These are phyloP conservation scores for Podospora pseudoanserina DNA, from an alignment of 495 filamentous ascomycete species.

Conservation along the genomic window DNA sequence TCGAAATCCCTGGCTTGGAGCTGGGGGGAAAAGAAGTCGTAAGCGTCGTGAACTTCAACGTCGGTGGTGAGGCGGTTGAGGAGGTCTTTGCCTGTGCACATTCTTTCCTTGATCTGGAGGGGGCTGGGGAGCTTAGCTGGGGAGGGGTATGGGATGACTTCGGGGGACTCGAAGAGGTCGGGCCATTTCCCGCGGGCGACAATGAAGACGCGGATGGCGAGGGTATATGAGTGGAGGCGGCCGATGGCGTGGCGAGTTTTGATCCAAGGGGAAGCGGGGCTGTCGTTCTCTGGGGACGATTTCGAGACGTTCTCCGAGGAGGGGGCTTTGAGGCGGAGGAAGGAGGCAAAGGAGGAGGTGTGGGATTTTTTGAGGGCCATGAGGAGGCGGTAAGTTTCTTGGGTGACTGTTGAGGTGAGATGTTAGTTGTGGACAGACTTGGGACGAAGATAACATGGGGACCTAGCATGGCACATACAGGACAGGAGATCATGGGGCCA, in stretches of 20 bases:
- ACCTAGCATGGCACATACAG: neutral
- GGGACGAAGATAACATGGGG: neutral
- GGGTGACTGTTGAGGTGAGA: neutral
- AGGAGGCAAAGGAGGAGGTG: neutral
- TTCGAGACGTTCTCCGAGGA: neutral
- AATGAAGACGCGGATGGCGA: constrained; percentile 13
- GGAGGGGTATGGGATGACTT: constrained; percentile 16
- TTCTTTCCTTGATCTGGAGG: neutral
- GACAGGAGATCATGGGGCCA: too few relatives aligned
- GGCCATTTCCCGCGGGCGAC: constrained; percentile 17
- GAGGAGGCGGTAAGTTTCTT: neutral
- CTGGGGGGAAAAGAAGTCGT: neutral
- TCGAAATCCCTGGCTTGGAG: constrained; percentile 12
- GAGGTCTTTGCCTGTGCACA: constrained; percentile 9
- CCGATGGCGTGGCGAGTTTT: constrained; percentile 16
- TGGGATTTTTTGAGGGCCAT: neutral
- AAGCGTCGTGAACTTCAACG: neutral
- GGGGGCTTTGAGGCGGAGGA: constrained; percentile 1
- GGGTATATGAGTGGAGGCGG: constrained; percentile 22
- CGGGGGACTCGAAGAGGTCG: constrained; percentile 21
- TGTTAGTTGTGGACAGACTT: neutral
- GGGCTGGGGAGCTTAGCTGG: neutral
- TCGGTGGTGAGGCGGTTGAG: constrained; percentile 7
- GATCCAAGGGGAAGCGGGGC: constrained; percentile 14
- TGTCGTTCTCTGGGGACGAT: neutral